A percentile compares a stretch with the other conserved stretches of the same genome.
Evolutionary conservation across 75 land plant genomes (phyloP).

Genomic region (Pinus taeda): DNA sequence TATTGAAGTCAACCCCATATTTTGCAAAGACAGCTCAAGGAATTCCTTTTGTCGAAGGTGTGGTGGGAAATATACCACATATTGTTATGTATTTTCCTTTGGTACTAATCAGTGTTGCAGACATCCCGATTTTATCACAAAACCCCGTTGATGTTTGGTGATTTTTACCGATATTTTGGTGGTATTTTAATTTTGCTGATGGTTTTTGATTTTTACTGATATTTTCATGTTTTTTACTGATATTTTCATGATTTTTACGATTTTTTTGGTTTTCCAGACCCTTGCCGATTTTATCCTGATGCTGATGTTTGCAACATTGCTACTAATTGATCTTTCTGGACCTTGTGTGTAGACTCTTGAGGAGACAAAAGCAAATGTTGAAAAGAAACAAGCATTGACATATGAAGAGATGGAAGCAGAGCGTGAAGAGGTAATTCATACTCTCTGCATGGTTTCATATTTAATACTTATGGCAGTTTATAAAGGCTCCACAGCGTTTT

Average conservation of each 20-base stretch:
- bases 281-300: too few relatives aligned
- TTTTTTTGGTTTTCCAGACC: too few relatives aligned
- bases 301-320: too few relatives aligned
- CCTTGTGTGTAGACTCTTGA: conserved; percentile 59
- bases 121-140: too few relatives aligned
- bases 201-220: too few relatives aligned
- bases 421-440: conserved; percentile 83
- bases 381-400: conserved; percentile 96
- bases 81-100: not conserved
- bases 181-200: too few relatives aligned
- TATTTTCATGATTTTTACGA: too few relatives aligned
- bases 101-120: not conserved
- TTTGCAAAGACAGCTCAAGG: not conserved
- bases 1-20: not conserved
- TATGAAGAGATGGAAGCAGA: conserved; percentile 99
- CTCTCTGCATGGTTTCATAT: too few relatives aligned
- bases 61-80: not conserved
- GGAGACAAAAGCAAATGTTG: conserved; percentile 88
- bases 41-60: not conserved
- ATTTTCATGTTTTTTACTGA: too few relatives aligned
- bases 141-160: too few relatives aligned
- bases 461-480: too few relatives aligned
- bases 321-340: not conserved
- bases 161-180: too few relatives aligned
- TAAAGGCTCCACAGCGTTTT: not conserved